Conservation (phyloP, 176 grass and related monocot genomes). For the Musa schizocarpa region DNA sequence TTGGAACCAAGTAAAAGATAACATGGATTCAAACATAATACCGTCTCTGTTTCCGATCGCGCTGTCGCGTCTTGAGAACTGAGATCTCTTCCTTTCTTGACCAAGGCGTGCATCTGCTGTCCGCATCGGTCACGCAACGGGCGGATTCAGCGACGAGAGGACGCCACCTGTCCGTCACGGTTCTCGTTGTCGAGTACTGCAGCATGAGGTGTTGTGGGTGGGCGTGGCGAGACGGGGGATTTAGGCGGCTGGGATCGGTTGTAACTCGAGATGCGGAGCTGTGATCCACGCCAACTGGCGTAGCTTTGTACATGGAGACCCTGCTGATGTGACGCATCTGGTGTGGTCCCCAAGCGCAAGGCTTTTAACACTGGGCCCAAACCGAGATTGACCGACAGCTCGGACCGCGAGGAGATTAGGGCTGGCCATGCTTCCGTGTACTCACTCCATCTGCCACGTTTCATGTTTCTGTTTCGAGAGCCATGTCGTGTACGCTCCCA, state of each 20-base stretch:
- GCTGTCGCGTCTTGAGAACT: conserved; percentile 3
- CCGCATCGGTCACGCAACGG: not conserved
- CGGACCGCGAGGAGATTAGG: not conserved
- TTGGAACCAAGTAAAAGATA: conserved; percentile 4
- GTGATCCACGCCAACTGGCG: not conserved
- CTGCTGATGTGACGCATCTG: not conserved
- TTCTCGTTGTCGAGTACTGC: too few relatives aligned
- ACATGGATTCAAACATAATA: not conserved
- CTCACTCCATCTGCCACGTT: too few relatives aligned
- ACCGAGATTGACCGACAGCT: not conserved
- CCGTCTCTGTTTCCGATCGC: conserved; percentile 6
- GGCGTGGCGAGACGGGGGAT: too few relatives aligned
- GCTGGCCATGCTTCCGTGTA: not conserved
- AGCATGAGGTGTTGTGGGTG: too few relatives aligned
- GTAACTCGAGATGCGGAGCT: too few relatives aligned
- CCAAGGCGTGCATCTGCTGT: not conserved
- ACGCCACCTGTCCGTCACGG: too few relatives aligned
- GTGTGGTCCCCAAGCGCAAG: not conserved
- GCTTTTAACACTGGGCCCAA: not conserved
- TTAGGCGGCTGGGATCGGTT: too few relatives aligned
- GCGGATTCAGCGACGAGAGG: too few relatives aligned
- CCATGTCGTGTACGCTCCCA: too few relatives aligned
- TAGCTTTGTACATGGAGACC: not conserved
- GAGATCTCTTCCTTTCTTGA: conserved; percentile 8
- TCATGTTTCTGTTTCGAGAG: too few relatives aligned